These are phyloP conservation scores for Pestalotiopsis sp. DNA, from an alignment of 2,329 filamentous ascomycete species.

Conservation along the genomic window DNA sequence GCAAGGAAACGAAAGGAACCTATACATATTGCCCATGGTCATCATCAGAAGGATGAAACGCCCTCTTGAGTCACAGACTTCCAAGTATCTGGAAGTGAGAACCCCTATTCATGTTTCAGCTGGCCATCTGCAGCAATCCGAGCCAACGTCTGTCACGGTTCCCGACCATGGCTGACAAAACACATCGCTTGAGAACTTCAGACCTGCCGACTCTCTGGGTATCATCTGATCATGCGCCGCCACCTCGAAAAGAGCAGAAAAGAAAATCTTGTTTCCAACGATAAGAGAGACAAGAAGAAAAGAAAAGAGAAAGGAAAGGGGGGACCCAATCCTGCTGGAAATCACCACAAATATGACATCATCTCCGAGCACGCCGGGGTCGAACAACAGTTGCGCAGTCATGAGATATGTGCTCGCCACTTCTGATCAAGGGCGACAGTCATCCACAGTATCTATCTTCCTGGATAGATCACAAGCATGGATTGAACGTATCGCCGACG, in stretches of 20 bases:
- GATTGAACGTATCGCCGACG: too few relatives aligned
- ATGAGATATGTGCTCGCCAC: too few relatives aligned
- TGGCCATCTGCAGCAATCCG: background rate
- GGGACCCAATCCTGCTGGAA: background rate
- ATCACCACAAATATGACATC: background rate
- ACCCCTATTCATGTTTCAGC: background rate
- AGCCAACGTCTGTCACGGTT: background rate
- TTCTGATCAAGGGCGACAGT: too few relatives aligned
- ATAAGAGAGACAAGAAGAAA: background rate
- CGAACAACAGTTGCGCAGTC: background rate
- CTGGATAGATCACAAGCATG: too few relatives aligned
- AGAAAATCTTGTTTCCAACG: background rate
- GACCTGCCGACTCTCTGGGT: conserved; percentile 1
- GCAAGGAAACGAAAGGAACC: background rate
- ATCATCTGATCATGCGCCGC: conserved; percentile 12
- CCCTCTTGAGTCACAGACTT: background rate
- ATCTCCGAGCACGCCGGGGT: background rate
- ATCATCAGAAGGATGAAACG: background rate
- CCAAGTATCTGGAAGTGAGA: background rate
- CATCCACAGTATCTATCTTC: too few relatives aligned
- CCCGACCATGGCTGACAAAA: background rate
- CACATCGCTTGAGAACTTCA: background rate
- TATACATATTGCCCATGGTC: background rate
- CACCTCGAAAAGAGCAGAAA: background rate
- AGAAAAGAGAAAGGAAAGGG: background rate